Conservation (phyloP, 306 rosid species). For the Ochetophila trinervis region DNA sequence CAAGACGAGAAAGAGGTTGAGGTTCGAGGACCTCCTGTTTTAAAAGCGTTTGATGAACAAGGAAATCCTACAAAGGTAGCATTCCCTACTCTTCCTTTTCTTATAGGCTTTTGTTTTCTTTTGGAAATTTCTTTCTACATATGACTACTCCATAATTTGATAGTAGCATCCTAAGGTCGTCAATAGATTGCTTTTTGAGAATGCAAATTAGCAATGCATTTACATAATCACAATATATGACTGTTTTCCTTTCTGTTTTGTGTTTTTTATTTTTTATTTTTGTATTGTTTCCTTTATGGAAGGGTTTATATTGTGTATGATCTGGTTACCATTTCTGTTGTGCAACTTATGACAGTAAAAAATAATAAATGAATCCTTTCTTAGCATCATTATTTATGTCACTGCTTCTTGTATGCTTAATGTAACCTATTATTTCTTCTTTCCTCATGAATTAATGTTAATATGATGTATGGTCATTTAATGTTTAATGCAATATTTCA, state of each 20-base stretch:
- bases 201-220: too few species aligned
- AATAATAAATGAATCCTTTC: not conserved
- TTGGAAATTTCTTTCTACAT: too few species aligned
- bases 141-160: too few species aligned
- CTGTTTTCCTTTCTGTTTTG: not conserved
- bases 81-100: conserved; percentile 2
- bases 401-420: conserved; percentile 2
- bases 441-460: not conserved
- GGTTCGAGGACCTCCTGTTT: conserved; percentile 95
- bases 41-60: conserved; percentile 76
- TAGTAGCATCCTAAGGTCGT: too few species aligned
- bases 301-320: too few species aligned
- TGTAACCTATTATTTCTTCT: not conserved
- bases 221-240: too few species aligned
- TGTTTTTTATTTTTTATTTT: not conserved
- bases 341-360: too few species aligned
- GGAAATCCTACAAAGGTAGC: conserved; percentile 87
- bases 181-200: too few species aligned
- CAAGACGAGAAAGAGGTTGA: conserved; percentile 76
- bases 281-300: too few species aligned
- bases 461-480: conserved; percentile 8
- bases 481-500: conserved; percentile 18
- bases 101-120: not conserved
- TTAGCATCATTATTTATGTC: conserved; percentile 1
- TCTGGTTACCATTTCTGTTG: too few species aligned